Conservation (phyloP, 192 early-diverging fungal genomes). For the Coemansia erecta region DNA sequence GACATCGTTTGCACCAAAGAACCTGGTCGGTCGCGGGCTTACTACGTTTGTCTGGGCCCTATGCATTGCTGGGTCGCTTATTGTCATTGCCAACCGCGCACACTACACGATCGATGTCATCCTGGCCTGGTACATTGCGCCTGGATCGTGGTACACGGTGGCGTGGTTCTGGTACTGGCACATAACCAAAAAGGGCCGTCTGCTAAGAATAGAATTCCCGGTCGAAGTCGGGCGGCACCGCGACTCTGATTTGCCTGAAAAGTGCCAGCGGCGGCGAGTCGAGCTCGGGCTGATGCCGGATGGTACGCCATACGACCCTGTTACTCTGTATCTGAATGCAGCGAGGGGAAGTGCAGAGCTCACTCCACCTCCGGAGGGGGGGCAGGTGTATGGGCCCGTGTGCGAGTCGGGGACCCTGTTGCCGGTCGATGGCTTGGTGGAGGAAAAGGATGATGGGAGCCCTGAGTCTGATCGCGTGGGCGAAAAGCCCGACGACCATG, state of each 20-base stretch:
- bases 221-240: constrained; percentile 47
- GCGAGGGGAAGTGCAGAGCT: constrained; percentile 8
- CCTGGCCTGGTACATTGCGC: constrained; percentile 59
- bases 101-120: constrained; percentile 66
- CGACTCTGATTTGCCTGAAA: constrained; percentile 27
- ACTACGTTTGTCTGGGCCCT: constrained; percentile 49
- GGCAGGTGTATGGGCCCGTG: background rate
- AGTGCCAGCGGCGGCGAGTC: constrained; percentile 37
- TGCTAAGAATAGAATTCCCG: constrained; percentile 53
- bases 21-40: constrained; percentile 40
- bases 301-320: constrained; percentile 49
- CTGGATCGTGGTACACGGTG: constrained; percentile 55
- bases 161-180: constrained; percentile 58
- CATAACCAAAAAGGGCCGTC: constrained; percentile 43
- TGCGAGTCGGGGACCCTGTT: too few relatives aligned
- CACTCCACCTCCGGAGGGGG: constrained; percentile 1
- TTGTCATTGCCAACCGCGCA: constrained; percentile 63
- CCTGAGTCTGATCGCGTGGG: constrained; percentile 7
- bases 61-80: constrained; percentile 57
- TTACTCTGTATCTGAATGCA: constrained; percentile 32
- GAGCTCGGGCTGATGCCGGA: constrained; percentile 38
- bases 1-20: constrained; percentile 58
- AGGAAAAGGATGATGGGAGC: constrained; percentile 14
- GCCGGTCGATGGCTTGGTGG: background rate
- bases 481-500: background rate